Base-by-base conservation (phyloP, 176 grass and related monocot species). In the Eremochloa ophiuroides region DNA sequence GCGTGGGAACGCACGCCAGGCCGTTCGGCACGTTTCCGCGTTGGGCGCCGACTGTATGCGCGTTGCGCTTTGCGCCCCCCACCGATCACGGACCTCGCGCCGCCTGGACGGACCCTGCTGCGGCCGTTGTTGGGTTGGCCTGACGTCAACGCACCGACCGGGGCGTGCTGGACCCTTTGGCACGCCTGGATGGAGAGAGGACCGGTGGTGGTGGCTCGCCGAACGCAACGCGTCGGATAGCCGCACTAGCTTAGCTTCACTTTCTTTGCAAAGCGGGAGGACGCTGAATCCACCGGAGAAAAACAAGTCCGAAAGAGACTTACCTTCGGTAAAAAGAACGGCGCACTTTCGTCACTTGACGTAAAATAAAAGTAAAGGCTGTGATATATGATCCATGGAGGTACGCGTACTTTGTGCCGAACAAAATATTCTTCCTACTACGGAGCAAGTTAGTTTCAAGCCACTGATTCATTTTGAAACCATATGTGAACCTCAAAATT, bases 71-170 rank as follows among this genome's bases (percentile, higher is more conserved):
- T n/a, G 58, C 56, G 23, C 37, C 15, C 43, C n/a, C n/a, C n/a
- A n/a, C n/a, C n/a, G n/a, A n/a, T n/a, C n/a, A 50, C 28, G 46
- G 5, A 16, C 30, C 27, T 10, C 43, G 16, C 46, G 46, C 71
- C 42, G 16, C 70, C 27, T 74, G 42, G 17, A 2, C 30, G 20
- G 47, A 20, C 50, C 20, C 51, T n/a, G 20, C 51, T 80, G 31
- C 63, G 9, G 26, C 9, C 35, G 25, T 42, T 3, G 34, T 58
- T 69, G 65, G 78, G 34, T 58, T 69, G 65, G 78, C 33, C 48
- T 3, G 34, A 58, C 65, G 69, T 48, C 79, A 70, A 25, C 79
- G 64, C 79, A 70, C 35, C 79, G 64, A 68, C 30, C 7, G 7
- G 51, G 51, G 48, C 48, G 48, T 51, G 12, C 4, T 61, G n/a